Evolutionary conservation across 331 rosid genomes (phyloP), one percentile per base, ranked within the genome.

Genomic region (Malus hybrid): DNA sequence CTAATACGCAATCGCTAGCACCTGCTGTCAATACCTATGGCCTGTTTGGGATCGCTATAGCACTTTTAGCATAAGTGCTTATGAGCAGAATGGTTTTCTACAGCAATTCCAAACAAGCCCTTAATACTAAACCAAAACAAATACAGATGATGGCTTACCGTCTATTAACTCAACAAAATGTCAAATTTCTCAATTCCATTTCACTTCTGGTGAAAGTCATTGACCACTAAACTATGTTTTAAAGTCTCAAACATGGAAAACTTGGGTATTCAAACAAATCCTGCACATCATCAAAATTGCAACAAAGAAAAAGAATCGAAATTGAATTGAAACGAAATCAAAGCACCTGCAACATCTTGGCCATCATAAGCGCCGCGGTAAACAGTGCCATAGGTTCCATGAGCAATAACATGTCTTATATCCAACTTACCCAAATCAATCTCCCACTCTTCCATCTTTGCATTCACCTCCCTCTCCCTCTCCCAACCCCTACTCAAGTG

Each of bases 261-360:
- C n/a, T n/a, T n/a, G 3, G 53, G 16, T 34, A 66, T 66, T 30
- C 67, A 39, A 52, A 24, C 28, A 68, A 42, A 42, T 28, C 63
- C 30, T 32, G 6, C 10, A 44, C n/a, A 7, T 65, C 44, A 34
- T 28, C 2, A 52, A 5, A 32, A 63, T 22, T 19, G 12, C 30
- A 44, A 55, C 68, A 10, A 75, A 53, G 39, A 7, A 68, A 30
- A 18, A 48, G 9, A 24, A 50, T 19, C 13, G 20, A 68, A 77
- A 57, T 42, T 19, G 29, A 15, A 44, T 14, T 65, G 53, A 26
- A 78, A 13, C 39, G 58, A 50, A 72, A 50, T 68, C 7, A 18
- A 63, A 36, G 63, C 80, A 88, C 89, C 89, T 46, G 93, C 93
- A 75, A 83, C 89, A 66, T 86, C 86, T 69, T 86, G 85, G 67